These are phyloP conservation scores for Thielaviopsis populi DNA, from an alignment of 2,329 filamentous ascomycete species.

Conservation along the genomic window DNA sequence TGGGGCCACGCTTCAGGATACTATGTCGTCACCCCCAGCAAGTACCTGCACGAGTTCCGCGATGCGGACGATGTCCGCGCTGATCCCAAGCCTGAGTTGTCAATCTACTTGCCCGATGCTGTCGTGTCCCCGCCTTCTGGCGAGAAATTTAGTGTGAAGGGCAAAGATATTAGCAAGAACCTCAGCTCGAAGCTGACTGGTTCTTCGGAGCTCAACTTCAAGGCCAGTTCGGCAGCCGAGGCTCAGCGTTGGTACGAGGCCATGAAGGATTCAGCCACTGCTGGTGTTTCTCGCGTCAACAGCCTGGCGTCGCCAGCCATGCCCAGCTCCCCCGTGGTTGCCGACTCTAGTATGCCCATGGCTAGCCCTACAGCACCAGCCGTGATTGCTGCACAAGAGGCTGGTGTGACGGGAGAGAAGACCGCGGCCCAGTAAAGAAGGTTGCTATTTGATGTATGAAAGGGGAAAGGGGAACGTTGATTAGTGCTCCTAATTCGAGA, in stretches of 20 bases:
- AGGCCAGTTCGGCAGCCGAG: slow-evolving; percentile 65
- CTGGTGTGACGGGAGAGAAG: slow-evolving; percentile 17
- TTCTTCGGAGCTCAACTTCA: slow-evolving; percentile 68
- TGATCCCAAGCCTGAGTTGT: slow-evolving; percentile 72
- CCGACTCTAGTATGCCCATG: slow-evolving; percentile 18
- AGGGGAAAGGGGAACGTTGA: not conserved
- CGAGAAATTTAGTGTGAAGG: slow-evolving; percentile 85
- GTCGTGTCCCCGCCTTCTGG: slow-evolving; percentile 55
- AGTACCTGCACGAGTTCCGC: slow-evolving; percentile 92
- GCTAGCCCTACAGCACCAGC: slow-evolving; percentile 18
- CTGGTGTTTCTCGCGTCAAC: slow-evolving; percentile 25
- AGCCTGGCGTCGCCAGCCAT: slow-evolving; percentile 21
- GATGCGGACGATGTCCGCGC: slow-evolving; percentile 59
- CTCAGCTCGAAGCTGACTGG: slow-evolving; percentile 70
- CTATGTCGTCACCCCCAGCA: slow-evolving; percentile 79
- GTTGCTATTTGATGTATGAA: not conserved
- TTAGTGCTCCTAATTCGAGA: not conserved
- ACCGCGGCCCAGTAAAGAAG: not conserved
- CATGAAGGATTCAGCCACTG: slow-evolving; percentile 47
- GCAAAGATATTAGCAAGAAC: slow-evolving; percentile 75
- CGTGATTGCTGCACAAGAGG: slow-evolving; percentile 17
- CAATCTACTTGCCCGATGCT: slow-evolving; percentile 85
- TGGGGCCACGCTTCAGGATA: slow-evolving; percentile 66
- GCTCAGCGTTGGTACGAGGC: slow-evolving; percentile 74
- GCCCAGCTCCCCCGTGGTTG: slow-evolving; percentile 19